phyloP scores from a whole-genome alignment of 345 rosid species.

The Toxicodendron radicans region DNA sequence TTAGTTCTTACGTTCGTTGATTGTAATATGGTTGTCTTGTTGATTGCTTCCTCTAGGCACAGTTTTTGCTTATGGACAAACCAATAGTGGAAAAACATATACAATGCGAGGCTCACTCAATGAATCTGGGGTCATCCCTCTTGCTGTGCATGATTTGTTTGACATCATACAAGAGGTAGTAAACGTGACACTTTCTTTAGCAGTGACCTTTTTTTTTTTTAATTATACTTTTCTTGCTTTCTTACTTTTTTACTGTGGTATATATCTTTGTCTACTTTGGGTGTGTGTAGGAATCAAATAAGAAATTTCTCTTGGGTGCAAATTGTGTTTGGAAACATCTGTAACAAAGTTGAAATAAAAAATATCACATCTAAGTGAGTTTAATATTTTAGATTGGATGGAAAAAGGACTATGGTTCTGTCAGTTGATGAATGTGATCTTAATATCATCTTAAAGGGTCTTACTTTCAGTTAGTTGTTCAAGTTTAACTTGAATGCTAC shows the following conservation, averaged over 20 bases:
- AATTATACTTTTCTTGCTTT: not conserved
- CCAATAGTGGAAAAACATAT: constrained; percentile 94
- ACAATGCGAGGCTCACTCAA: constrained; percentile 83
- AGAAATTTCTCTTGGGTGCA: not conserved
- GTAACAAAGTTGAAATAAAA: not conserved
- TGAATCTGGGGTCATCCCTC: constrained; percentile 91
- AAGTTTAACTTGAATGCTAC: not conserved
- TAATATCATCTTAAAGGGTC: not conserved
- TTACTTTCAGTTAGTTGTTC: not conserved
- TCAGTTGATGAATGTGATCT: not conserved
- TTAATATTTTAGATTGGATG: not conserved
- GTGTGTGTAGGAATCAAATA: not conserved
- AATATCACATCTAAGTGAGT: not conserved
- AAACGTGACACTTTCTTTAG: not conserved
- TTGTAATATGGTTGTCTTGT: not conserved
- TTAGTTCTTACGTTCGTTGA: not conserved
- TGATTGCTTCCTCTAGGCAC: constrained; percentile 52
- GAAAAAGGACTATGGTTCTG: not conserved
- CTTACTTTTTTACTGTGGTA: not conserved
- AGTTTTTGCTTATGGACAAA: constrained; percentile 95
- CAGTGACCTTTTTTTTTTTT: not conserved
- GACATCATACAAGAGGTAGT: constrained; percentile 63
- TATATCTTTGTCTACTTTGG: not conserved
- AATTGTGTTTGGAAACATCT: not conserved
- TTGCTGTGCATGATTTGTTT: constrained; percentile 74